Base-by-base conservation (phyloP, 495 filamentous ascomycete species). In the Tetracladium marchalianum region DNA sequence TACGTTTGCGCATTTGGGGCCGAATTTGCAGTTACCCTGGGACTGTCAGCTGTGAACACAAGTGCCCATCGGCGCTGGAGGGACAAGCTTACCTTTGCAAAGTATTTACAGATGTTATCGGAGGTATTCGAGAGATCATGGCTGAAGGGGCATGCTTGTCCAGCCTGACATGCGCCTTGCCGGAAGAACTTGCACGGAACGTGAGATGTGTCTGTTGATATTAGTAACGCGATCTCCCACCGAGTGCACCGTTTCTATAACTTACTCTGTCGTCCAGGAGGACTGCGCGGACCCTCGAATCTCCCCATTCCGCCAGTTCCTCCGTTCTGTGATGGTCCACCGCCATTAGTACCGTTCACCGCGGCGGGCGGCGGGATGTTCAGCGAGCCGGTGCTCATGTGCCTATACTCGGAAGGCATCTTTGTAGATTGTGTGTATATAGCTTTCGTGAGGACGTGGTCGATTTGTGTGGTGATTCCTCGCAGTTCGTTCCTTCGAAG, bases 151-250 rank as follows among this genome's bases (percentile, higher is more conserved):
- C 92, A 98, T 38, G 89, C 86, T 60, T 84, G 84, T 53, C 92
- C 92, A 39, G 92, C 92, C 75, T 96, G 90, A 66, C 92, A 98
- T 58, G 85, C 81, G 59, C 92, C 92, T 67, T 94, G 85, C 39
- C 87, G 80, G 67, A 88, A 98, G 80, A 98, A 98, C 71, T 97
- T 97, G 84, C 92, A 98, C 13, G 92, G 92, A 34, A 98, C 92
- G 69, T 97, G 92, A 41, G 88, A 88, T 12, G 94, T 93, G 62
- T 96, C 92, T 98, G 60, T 37, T 13, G 45, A 47, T 41, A 49
- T 52, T 18, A 55, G 42, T 18, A 41, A 40, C 47, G 43, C 54
- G 44, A 60, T 36, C 22, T 40, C 8, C 11, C 35, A 41, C 12
- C 24, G 13, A 39, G 11, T 47, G 4, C 13, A 34, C 36, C 5